These are phyloP conservation scores for Priceomyces carsonii DNA, from an alignment of 805 yeast species.

Conservation along the genomic window DNA sequence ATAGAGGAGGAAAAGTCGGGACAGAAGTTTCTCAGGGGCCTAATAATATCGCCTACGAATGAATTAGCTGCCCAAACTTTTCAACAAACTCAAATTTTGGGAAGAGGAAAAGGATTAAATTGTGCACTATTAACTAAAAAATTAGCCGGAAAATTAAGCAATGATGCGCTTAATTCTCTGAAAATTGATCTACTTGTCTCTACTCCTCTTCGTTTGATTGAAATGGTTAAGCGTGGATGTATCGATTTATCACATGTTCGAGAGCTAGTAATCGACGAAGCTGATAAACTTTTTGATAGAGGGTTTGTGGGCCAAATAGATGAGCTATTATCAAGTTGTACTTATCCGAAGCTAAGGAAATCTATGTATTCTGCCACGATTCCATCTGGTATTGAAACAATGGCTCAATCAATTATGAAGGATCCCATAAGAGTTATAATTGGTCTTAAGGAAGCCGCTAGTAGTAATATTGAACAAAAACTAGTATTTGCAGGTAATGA, in stretches of 20 bases:
- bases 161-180: constrained; percentile 55
- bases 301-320: constrained; percentile 91
- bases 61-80: constrained; percentile 89
- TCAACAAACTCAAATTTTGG: constrained; percentile 61
- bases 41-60: constrained; percentile 90
- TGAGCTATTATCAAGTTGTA: constrained; percentile 64
- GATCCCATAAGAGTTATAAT: constrained; percentile 85
- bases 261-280: constrained; percentile 87
- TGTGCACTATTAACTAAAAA: constrained; percentile 71
- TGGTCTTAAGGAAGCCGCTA: constrained; percentile 94
- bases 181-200: constrained; percentile 80
- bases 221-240: constrained; percentile 62
- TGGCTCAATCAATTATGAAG: constrained; percentile 81
- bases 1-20: constrained; percentile 21
- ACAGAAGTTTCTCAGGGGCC: constrained; percentile 57
- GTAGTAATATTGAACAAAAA: constrained; percentile 76
- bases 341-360: constrained; percentile 55
- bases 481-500: constrained; percentile 88
- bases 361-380: constrained; percentile 94
- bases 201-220: constrained; percentile 88
- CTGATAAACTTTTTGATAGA: constrained; percentile 87
- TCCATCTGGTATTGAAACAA: constrained; percentile 88
- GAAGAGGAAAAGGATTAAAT: constrained; percentile 56
- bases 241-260: constrained; percentile 67
- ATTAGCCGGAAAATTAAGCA: constrained; percentile 64